phyloP scores from a whole-genome alignment of 2,329 filamentous ascomycete genomes.

The Pyrenochaeta sp. region DNA sequence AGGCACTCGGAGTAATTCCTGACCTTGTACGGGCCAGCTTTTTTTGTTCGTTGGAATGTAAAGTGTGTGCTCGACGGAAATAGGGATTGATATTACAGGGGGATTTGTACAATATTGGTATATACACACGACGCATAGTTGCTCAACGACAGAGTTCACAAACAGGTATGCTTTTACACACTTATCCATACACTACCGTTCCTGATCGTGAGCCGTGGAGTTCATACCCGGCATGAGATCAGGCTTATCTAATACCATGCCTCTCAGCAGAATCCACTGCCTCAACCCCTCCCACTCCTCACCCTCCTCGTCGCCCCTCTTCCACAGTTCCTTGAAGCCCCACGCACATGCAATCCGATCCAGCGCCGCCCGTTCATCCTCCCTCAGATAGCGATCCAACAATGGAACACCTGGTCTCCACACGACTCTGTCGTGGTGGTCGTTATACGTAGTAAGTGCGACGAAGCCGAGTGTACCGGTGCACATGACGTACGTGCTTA shows the following conservation, averaged over 20 bases:
- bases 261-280: constrained; percentile 81
- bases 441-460: constrained; percentile 85
- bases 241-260: constrained; percentile 89
- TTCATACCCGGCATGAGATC: constrained; percentile 95
- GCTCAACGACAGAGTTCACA: background rate
- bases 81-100: background rate
- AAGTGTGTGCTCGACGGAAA: no score
- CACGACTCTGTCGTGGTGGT: constrained; percentile 93
- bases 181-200: constrained; percentile 5
- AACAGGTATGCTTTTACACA: background rate
- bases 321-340: constrained; percentile 84
- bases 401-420: constrained; percentile 87
- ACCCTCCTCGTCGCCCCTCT: constrained; percentile 89
- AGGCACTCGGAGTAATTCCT: no score
- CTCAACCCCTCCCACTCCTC: constrained; percentile 86
- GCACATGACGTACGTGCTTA: constrained; percentile 82
- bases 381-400: constrained; percentile 82
- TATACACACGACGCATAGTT: background rate
- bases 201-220: constrained; percentile 7
- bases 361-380: constrained; percentile 87
- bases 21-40: background rate
- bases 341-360: constrained; percentile 88
- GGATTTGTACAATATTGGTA: background rate
- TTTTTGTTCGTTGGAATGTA: background rate
- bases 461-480: constrained; percentile 84